Base-by-base conservation (phyloP, 495 filamentous ascomycete species). In the Parmelia sp. region DNA sequence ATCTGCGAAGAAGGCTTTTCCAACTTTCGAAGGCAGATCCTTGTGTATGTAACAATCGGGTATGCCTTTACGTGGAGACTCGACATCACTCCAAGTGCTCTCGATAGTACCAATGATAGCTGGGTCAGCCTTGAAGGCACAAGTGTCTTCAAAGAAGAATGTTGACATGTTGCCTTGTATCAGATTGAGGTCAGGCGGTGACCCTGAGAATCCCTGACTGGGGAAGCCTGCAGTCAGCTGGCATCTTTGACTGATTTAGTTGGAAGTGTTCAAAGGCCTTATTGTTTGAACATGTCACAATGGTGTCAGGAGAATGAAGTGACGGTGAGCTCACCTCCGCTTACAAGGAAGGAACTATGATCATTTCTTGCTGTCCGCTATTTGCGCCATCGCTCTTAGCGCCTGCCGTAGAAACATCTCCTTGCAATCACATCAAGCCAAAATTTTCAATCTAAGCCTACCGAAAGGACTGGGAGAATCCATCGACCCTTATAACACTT, bases 341-440 rank as follows among this genome's bases (percentile, higher is more conserved):
- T 36, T 36, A 36, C 35, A 10, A 36, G 35, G 35, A 10, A n/a
- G n/a, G n/a, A n/a, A n/a, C n/a, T n/a, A n/a, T n/a, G n/a, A n/a
- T n/a, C n/a, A n/a, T n/a, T n/a, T n/a, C n/a, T n/a, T n/a, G n/a
- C n/a, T n/a, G n/a, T n/a, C n/a, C n/a, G n/a, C 25, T 4, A 5
- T 27, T 14, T 31, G 49, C 49, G 29, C 10, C 31, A 33, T 31
- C 29, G 29, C 15, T 33, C 6, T 33, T 55, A 33, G 29, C 51
- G 51, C 29, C 25, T 51, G 51, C 51, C 51, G 27, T 55, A 49
- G 35, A 36, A 36, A n/a, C n/a, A n/a, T n/a, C n/a, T n/a, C n/a
- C 40, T 42, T 10, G 51, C n/a, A 56, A n/a, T 56, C 77, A 90
- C 36, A 5, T 37, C 36, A 11, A n/a, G n/a, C n/a, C n/a, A n/a